phyloP scores from a whole-genome alignment of 2,329 filamentous ascomycete genomes.

The Stemphylium vesicarium region DNA sequence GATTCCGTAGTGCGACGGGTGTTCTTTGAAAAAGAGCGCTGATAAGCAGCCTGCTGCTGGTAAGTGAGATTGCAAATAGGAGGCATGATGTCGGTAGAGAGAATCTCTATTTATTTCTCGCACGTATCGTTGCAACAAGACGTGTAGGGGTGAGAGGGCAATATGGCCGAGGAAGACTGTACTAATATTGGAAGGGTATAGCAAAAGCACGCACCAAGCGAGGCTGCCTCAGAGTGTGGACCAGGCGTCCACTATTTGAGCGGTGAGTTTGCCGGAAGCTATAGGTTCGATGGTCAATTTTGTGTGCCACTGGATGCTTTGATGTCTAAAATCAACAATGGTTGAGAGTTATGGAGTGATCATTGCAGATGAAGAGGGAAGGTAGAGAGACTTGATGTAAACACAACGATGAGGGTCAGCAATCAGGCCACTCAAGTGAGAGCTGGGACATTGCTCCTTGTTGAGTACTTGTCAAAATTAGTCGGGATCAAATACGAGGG shows the following conservation, averaged over 20 bases:
- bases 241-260: not conserved
- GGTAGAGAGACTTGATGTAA: too few species aligned
- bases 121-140: slow-evolving; percentile 8
- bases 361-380: too few species aligned
- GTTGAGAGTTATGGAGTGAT: too few species aligned
- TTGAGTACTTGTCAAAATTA: too few species aligned
- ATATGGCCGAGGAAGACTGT: not conserved
- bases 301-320: not conserved
- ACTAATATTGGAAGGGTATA: not conserved
- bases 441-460: too few species aligned
- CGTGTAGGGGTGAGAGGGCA: not conserved
- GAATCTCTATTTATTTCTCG: not conserved
- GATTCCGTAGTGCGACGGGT: not conserved
- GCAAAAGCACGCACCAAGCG: not conserved
- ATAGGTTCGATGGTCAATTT: not conserved
- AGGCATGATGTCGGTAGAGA: slow-evolving; percentile 2
- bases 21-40: not conserved
- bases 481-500: too few species aligned
- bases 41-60: not conserved
- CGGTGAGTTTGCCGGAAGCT: slow-evolving; percentile 5
- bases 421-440: too few species aligned
- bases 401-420: too few species aligned
- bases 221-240: not conserved
- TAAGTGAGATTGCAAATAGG: not conserved
- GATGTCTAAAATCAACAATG: not conserved